phyloP scores from a whole-genome alignment of 2,329 filamentous ascomycete species.

The Xylariaceae sp. region DNA sequence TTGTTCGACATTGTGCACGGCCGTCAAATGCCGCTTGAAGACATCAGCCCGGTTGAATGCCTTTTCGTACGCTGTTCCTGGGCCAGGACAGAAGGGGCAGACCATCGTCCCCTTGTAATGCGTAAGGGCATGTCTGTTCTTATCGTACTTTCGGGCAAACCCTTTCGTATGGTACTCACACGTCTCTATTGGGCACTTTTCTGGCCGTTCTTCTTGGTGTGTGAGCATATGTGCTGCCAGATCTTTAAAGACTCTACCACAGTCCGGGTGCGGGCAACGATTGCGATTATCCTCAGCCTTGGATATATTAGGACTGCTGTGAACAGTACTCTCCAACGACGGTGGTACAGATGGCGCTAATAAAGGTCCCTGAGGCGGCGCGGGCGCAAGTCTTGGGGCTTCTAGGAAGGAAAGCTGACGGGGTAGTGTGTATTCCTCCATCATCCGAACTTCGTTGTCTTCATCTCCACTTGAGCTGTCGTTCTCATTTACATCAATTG shows the following conservation, averaged over 20 bases:
- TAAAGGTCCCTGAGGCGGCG: slow-evolving; percentile 40
- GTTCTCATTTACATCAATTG: slow-evolving; percentile 52
- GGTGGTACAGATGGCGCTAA: slow-evolving; percentile 41
- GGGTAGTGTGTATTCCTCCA: slow-evolving; percentile 56
- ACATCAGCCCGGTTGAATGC: slow-evolving; percentile 95
- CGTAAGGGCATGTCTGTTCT: slow-evolving; percentile 91
- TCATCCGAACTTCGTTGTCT: slow-evolving; percentile 50
- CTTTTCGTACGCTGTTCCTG: slow-evolving; percentile 88
- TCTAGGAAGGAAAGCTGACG: slow-evolving; percentile 41
- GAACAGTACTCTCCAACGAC: slow-evolving; percentile 42
- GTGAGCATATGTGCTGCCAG: slow-evolving; percentile 94
- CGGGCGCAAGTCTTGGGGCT: slow-evolving; percentile 42
- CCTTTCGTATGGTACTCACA: slow-evolving; percentile 94
- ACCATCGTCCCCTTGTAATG: slow-evolving; percentile 99
- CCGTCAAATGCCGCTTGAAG: slow-evolving; percentile 91
- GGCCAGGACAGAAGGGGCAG: slow-evolving; percentile 90
- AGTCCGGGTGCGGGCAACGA: slow-evolving; percentile 82
- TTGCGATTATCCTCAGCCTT: slow-evolving; percentile 44
- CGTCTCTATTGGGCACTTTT: slow-evolving; percentile 91
- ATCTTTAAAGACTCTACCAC: slow-evolving; percentile 87
- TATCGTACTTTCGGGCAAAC: slow-evolving; percentile 94
- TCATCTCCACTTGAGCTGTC: slow-evolving; percentile 59
- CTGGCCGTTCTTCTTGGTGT: slow-evolving; percentile 86
- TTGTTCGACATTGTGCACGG: slow-evolving; percentile 91
- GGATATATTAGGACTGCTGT: slow-evolving; percentile 40